Conservation (phyloP, 352 stramenopile genomes). For the Phytophthora meadii region DNA sequence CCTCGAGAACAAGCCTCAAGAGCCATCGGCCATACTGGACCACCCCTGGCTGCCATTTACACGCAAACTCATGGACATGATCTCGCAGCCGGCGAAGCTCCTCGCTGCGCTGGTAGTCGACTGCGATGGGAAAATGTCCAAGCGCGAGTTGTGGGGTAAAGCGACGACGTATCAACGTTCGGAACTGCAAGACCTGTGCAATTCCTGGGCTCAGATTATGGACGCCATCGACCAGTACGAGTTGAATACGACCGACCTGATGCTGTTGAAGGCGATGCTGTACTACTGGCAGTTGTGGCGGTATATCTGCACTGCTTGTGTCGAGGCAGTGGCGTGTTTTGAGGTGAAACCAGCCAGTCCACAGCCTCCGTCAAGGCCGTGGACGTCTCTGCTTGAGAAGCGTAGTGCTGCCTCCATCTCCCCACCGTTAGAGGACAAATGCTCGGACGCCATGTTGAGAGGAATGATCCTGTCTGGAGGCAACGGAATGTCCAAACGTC, state of each 20-base stretch:
- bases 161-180: conserved; percentile 41
- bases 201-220: conserved; percentile 41
- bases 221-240: conserved; percentile 29
- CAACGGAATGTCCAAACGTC: conserved; percentile 43
- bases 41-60: conserved; percentile 47
- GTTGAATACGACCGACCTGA: conserved; percentile 40
- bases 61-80: conserved; percentile 54
- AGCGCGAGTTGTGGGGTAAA: conserved; percentile 41
- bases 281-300: conserved; percentile 71
- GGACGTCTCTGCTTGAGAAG: conserved; percentile 32
- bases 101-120: conserved; percentile 52
- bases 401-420: conserved; percentile 36
- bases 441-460: conserved; percentile 45
- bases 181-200: conserved; percentile 38
- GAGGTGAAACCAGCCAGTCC: conserved; percentile 35
- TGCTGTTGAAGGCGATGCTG: conserved; percentile 64
- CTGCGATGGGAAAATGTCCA: conserved; percentile 24
- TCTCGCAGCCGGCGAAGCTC: conserved; percentile 55
- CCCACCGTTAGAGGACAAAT: conserved; percentile 44
- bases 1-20: conserved; percentile 14
- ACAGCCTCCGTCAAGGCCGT: conserved; percentile 10
- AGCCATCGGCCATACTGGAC: background rate
- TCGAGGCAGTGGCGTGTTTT: conserved; percentile 48
- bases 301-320: conserved; percentile 46
- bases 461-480: conserved; percentile 38